Percentiles rank a stretch among this genome's conserved stretches.
These are phyloP conservation scores for Salix dunnii DNA, from an alignment of 345 rosid genomes.

Conservation along the genomic window DNA sequence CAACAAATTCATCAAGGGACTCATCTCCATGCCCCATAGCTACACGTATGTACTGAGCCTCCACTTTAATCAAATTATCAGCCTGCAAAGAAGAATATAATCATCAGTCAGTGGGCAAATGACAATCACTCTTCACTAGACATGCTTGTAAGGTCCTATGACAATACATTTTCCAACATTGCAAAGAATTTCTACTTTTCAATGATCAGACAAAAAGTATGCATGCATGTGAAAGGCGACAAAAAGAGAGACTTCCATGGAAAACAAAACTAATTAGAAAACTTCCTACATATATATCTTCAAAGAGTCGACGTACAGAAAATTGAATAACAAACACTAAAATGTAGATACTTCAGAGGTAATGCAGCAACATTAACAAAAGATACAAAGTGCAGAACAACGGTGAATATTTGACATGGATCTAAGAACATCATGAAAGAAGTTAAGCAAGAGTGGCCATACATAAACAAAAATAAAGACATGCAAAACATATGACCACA, in stretches of 20 bases:
- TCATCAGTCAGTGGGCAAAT: neutral
- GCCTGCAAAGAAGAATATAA: slow-evolving; percentile 46
- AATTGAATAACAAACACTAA: neutral
- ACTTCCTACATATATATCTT: neutral
- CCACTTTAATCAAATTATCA: slow-evolving; percentile 61
- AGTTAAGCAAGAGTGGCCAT: neutral
- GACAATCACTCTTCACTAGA: neutral
- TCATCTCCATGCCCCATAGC: slow-evolving; percentile 91
- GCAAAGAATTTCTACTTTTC: no score
- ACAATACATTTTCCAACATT: no score
- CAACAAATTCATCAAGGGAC: slow-evolving; percentile 75
- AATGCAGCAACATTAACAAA: neutral
- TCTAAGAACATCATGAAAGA: neutral
- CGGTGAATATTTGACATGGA: neutral
- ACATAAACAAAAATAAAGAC: neutral
- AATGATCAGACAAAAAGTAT: neutral
- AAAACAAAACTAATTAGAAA: neutral
- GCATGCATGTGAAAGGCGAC: neutral
- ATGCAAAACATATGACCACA: neutral
- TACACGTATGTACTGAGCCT: slow-evolving; percentile 60
- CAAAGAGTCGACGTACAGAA: neutral
- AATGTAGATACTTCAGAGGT: neutral
- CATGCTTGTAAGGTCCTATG: neutral
- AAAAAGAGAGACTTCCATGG: neutral
- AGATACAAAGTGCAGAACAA: neutral